phyloP scores from a whole-genome alignment of 1,284 basidiomycete species.

The Puccinia hordei region DNA sequence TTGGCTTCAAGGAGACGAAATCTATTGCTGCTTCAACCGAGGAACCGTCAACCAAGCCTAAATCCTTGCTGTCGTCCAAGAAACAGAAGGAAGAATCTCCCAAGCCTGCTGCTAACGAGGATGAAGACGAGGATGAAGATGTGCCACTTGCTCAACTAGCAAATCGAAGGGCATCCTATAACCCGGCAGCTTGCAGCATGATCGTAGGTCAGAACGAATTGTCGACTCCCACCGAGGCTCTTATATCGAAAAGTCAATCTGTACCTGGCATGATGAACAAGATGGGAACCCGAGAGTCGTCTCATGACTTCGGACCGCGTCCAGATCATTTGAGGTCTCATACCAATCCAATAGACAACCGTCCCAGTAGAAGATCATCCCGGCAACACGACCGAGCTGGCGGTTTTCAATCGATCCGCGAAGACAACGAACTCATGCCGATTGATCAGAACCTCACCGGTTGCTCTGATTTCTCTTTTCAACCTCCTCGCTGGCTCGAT shows the following conservation, averaged over 20 bases:
- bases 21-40: background rate
- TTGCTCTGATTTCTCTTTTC: background rate
- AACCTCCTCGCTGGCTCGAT: slow-evolving; percentile 6
- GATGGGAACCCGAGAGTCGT: background rate
- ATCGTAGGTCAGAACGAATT: background rate
- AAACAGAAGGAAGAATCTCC: background rate
- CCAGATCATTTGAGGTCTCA: background rate
- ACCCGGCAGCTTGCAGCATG: background rate
- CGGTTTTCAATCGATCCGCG: background rate
- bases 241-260: background rate
- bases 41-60: background rate
- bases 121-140: slow-evolving; percentile 2
- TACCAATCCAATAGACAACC: background rate
- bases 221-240: background rate
- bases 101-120: background rate
- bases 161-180: background rate
- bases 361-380: background rate
- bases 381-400: background rate
- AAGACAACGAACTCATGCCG: background rate
- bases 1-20: background rate
- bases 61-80: background rate
- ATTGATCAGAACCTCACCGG: background rate
- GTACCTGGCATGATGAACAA: background rate
- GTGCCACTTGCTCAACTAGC: slow-evolving; percentile 36
- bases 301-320: background rate